A percentile compares a stretch with the other conserved stretches of the same genome.
Evolutionary conservation across 352 stramenopile genomes (phyloP).

Genomic region (Globisporangium acanthophoron): DNA sequence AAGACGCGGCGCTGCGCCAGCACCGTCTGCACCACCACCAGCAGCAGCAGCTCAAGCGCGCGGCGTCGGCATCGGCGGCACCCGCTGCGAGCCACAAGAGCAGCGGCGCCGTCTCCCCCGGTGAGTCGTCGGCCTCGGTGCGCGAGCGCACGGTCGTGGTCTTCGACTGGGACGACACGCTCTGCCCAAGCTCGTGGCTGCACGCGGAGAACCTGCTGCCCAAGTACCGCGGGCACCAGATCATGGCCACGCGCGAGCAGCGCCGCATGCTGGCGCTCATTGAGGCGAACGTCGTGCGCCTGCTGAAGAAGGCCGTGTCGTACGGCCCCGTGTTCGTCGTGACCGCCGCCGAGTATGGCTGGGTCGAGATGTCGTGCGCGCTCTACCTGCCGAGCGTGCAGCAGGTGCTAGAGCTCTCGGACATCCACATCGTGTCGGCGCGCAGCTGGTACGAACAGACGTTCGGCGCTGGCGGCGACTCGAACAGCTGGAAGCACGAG

Average conservation of each 20-base stretch:
- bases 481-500: slow-evolving; percentile 78
- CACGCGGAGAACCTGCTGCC: slow-evolving; percentile 74
- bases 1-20: slow-evolving; percentile 5
- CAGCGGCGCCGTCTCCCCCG: background rate
- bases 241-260: slow-evolving; percentile 46
- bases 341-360: slow-evolving; percentile 74
- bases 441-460: slow-evolving; percentile 85
- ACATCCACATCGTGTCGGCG: slow-evolving; percentile 84
- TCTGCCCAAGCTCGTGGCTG: slow-evolving; percentile 84
- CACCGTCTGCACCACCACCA: slow-evolving; percentile 5
- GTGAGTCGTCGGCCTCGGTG: slow-evolving; percentile 17
- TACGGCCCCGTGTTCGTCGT: slow-evolving; percentile 85
- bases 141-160: slow-evolving; percentile 79
- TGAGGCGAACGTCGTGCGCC: slow-evolving; percentile 48
- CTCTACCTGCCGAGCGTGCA: slow-evolving; percentile 70
- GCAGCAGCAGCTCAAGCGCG: slow-evolving; percentile 14
- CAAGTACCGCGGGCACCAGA: slow-evolving; percentile 74
- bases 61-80: background rate
- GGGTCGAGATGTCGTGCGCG: slow-evolving; percentile 80
- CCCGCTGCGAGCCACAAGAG: background rate
- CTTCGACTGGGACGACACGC: slow-evolving; percentile 87
- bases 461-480: slow-evolving; percentile 70
- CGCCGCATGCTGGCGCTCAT: slow-evolving; percentile 55
- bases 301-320: slow-evolving; percentile 67
- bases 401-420: slow-evolving; percentile 53